Base-by-base conservation (phyloP, 441 rosid species). In the Erodium trifolium region DNA sequence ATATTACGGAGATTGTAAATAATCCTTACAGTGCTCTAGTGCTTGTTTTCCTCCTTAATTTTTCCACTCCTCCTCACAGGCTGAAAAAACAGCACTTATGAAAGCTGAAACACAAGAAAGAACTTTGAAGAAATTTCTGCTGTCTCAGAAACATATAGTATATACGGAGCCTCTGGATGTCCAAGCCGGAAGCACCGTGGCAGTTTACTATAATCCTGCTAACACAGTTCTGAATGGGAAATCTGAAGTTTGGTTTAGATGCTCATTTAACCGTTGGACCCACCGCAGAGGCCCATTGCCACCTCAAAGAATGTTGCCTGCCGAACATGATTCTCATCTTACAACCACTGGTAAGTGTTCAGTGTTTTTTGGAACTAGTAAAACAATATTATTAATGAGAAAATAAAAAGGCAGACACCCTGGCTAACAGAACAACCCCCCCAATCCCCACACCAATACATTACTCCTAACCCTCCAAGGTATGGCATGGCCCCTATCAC, bases 251-350 rank as follows among this genome's bases (percentile, higher is more conserved):
- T 93, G 96, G 99, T 88, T 91, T 78, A 88, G 92, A 85, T 81
- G 91, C 72, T 91, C 97, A 68, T 93, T 91, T 71, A 91, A 93
- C 77, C 92, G 93, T 51, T 91, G 99, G 97, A 91, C 92, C 63
- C 96, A 93, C 73, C 84, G 77, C 35, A 67, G 72, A 67, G 97
- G 96, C 77, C 78, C 86, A 71, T 81, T 90, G 80, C 90, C 94
- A 23, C 94, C 96, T 76, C 93, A 85, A 77, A 87, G 83, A 77
- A 94, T 92, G 98, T 76, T 81, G 72, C 84, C 84, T 73, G 83
- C 76, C 9, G 87, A 82, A 62, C 79, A 82, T 72, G 78, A 83
- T 70, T 78, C 86, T 65, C 91, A 77, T 75, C 78, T 92, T 73
- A 88, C 82, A 82, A 67, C 90, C 73, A 82, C 84, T 11, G 89